Conservation (phyloP, 2,329 filamentous ascomycete genomes). For the Volutella citrinella region DNA sequence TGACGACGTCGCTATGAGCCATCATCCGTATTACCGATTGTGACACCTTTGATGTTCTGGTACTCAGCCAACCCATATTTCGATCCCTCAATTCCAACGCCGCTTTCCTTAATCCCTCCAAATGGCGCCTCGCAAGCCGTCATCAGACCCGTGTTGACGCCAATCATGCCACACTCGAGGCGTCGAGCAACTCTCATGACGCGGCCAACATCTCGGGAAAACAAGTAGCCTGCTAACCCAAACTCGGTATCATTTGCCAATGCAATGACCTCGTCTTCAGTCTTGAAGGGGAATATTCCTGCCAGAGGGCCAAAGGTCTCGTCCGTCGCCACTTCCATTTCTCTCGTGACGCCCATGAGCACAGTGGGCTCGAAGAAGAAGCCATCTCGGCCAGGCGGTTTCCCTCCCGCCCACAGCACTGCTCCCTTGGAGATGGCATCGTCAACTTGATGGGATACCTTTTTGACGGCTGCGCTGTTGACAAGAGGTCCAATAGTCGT, state of each 20-base stretch:
- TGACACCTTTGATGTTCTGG: constrained; percentile 37
- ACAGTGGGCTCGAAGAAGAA: constrained; percentile 69
- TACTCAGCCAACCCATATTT: constrained; percentile 68
- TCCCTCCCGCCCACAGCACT: constrained; percentile 53
- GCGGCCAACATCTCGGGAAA: constrained; percentile 38
- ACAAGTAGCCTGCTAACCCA: constrained; percentile 69
- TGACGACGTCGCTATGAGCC: too few relatives aligned
- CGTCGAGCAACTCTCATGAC: constrained; percentile 36
- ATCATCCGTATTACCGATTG: constrained; percentile 3
- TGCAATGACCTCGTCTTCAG: constrained; percentile 62
- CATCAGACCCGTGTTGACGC: constrained; percentile 33
- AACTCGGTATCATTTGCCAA: constrained; percentile 63
- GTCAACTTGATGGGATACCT: constrained; percentile 57
- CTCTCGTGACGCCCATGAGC: constrained; percentile 60
- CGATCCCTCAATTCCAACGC: constrained; percentile 69
- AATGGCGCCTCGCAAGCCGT: constrained; percentile 54
- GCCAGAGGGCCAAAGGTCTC: constrained; percentile 71
- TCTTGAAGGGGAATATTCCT: constrained; percentile 63
- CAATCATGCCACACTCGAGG: constrained; percentile 38
- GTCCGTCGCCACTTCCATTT: constrained; percentile 62
- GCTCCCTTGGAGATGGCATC: constrained; percentile 60
- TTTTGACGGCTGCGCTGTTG: constrained; percentile 58
- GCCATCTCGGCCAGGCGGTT: constrained; percentile 52
- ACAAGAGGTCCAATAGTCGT: constrained; percentile 59
- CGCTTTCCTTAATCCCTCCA: constrained; percentile 71